phyloP scores from a whole-genome alignment of 129 eudicot genomes.

The Heracleum sosnowskyi region DNA sequence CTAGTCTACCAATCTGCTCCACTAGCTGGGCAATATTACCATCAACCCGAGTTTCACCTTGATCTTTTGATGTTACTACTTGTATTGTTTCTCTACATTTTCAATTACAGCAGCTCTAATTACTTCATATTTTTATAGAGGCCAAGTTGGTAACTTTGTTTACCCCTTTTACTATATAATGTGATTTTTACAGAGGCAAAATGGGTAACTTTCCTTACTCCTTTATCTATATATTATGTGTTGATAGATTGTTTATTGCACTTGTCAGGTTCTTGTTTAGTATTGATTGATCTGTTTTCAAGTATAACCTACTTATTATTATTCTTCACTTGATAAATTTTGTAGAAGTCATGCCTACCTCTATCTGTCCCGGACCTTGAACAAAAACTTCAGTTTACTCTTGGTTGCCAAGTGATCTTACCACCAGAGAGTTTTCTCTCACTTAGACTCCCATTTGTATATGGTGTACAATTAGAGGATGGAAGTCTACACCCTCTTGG shows the following conservation, averaged over 20 bases:
- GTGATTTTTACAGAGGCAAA: background rate
- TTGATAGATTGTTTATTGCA: background rate
- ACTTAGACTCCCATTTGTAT: slow-evolving; percentile 84
- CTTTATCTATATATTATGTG: background rate
- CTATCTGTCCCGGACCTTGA: slow-evolving; percentile 45
- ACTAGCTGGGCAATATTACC: background rate
- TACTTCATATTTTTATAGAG: too few species aligned
- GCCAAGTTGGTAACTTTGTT: too few species aligned
- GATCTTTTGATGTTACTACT: too few species aligned
- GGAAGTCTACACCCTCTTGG: slow-evolving; percentile 54
- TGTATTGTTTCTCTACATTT: background rate
- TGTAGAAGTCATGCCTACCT: slow-evolving; percentile 72
- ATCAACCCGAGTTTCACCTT: background rate
- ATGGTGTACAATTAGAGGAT: slow-evolving; percentile 59
- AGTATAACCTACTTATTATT: background rate
- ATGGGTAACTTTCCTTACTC: background rate
- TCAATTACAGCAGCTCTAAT: background rate
- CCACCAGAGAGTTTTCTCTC: slow-evolving; percentile 97
- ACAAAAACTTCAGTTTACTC: slow-evolving; percentile 59
- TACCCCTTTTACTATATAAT: too few species aligned
- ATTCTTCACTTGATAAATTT: background rate
- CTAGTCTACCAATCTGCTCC: background rate
- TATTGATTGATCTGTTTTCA: background rate
- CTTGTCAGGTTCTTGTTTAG: background rate
- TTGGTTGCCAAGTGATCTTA: slow-evolving; percentile 68